A percentile compares a stretch with the other conserved stretches of the same genome.
These are phyloP conservation scores for Dendrobium officinale DNA, from an alignment of 106 monocot species.

Conservation along the genomic window DNA sequence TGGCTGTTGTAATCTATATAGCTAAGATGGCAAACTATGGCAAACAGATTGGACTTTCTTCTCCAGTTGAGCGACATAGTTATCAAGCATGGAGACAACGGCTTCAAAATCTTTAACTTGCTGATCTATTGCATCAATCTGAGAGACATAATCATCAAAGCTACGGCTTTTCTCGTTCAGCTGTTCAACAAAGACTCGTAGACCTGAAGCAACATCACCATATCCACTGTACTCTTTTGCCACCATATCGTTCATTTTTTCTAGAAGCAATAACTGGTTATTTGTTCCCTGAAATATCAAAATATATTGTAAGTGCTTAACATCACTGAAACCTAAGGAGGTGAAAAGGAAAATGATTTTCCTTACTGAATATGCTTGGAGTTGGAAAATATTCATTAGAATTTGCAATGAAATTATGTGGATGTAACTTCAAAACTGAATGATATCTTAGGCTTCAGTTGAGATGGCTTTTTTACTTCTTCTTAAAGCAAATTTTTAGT, in stretches of 20 bases:
- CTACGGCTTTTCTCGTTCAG: conserved; percentile 60
- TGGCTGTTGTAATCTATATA: background rate
- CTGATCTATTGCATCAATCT: conserved; percentile 75
- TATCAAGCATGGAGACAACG: conserved; percentile 88
- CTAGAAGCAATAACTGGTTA: conserved; percentile 60
- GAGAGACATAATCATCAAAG: conserved; percentile 56
- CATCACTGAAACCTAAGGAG: too few relatives aligned
- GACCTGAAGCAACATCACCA: conserved; percentile 74
- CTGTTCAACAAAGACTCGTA: conserved; percentile 74
- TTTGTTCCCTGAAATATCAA: conserved; percentile 49
- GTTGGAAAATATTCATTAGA: too few relatives aligned
- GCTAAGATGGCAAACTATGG: conserved; percentile 10
- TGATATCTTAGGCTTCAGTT: too few relatives aligned
- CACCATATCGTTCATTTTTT: conserved; percentile 82
- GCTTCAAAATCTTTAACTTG: conserved; percentile 91
- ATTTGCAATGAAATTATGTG: too few relatives aligned
- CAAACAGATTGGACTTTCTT: conserved; percentile 52
- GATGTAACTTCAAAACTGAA: too few relatives aligned
- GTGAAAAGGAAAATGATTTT: too few relatives aligned
- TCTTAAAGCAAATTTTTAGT: too few relatives aligned
- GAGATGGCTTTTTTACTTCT: too few relatives aligned
- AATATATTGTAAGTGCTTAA: background rate
- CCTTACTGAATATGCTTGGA: too few relatives aligned
- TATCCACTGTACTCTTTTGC: conserved; percentile 62
- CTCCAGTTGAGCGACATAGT: conserved; percentile 65